Conservation (phyloP, 306 rosid genomes). For the Senna tora region DNA sequence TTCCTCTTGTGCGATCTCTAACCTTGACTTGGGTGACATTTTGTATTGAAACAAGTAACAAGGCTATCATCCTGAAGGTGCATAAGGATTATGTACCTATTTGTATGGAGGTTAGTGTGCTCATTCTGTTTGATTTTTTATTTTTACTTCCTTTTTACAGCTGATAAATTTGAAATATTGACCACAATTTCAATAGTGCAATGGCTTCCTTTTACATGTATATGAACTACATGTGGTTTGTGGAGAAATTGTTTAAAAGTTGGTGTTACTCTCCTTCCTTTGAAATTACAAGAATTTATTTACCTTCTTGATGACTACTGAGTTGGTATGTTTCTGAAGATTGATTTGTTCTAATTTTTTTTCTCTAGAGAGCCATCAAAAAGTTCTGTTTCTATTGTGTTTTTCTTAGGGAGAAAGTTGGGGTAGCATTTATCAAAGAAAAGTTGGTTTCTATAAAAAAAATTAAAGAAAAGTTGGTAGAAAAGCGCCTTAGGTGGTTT, state of each 20-base stretch:
- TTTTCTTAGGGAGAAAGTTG: too few relatives aligned
- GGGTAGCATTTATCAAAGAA: too few relatives aligned
- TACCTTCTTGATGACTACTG: constrained; percentile 17
- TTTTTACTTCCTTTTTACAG: not conserved
- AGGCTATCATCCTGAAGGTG: constrained; percentile 69
- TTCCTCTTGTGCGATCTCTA: constrained; percentile 92
- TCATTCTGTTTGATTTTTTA: not conserved
- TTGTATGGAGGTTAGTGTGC: constrained; percentile 90
- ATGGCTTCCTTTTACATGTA: not conserved
- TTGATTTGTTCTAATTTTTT: constrained; percentile 13
- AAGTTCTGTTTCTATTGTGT: not conserved
- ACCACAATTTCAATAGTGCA: not conserved
- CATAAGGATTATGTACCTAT: constrained; percentile 99
- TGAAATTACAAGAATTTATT: constrained; percentile 3
- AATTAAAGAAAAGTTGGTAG: too few relatives aligned
- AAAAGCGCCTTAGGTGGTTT: too few relatives aligned
- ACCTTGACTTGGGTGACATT: constrained; percentile 88
- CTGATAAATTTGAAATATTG: not conserved
- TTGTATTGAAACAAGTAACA: constrained; percentile 92
- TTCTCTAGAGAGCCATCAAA: not conserved
- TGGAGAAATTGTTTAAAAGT: not conserved
- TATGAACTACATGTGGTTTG: not conserved
- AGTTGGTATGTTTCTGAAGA: not conserved
- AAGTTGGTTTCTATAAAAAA: too few relatives aligned
- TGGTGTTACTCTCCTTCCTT: not conserved